Evolutionary conservation across 805 yeast genomes (phyloP), one percentile per base, ranked within the genome.

Genomic region (Kodamaea leandrae): DNA sequence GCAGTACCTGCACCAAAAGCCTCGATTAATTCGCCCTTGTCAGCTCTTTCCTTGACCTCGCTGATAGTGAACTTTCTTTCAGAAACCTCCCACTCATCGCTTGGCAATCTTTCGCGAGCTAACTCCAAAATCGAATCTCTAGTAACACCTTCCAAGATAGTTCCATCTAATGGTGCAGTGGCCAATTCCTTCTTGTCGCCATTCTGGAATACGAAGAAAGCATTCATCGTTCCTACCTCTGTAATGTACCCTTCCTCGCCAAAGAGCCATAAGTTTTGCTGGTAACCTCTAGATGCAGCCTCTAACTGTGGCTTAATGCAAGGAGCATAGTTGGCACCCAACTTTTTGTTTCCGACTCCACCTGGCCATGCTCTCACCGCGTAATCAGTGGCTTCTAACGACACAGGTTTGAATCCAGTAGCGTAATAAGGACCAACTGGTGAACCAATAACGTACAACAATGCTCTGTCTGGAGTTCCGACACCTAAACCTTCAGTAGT

Each of bases 321-420:
- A 48, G 98, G 97, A 33, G 97, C 99, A 61, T 91, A 91, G 74
- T 91, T 91, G 47, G 96, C 97, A 66, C 99, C 99, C 57, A 91
- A 79, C 69, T 91, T 91, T 66, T 80, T 83, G 78, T 91, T 85
- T 68, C 99, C 99, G 54, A 82, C 89, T 65, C 98, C 99, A 58
- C 96, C 96, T 60, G 98, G 98, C 98, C 98, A 91, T 21, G 99
- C 98, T 72, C 99, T 86, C 24, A 90, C 90, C 37, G 96, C 96
- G 54, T 86, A 82, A 61, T 88, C 96, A 25, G 96, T 90, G 51
- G 98, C 97, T 70, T 91, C 96, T 50, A 93, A 76, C 47, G 79
- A 75, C 41, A 93, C 96, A 30, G 98, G 96, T 69, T 90, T 89
- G 80, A 91, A 91, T 14, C 98, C 97, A 14, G 96, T 85, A 57